Evolutionary conservation across 257 asterid genomes (phyloP), one percentile per base, ranked within the genome.

Genomic region (Solanum dulcamara): DNA sequence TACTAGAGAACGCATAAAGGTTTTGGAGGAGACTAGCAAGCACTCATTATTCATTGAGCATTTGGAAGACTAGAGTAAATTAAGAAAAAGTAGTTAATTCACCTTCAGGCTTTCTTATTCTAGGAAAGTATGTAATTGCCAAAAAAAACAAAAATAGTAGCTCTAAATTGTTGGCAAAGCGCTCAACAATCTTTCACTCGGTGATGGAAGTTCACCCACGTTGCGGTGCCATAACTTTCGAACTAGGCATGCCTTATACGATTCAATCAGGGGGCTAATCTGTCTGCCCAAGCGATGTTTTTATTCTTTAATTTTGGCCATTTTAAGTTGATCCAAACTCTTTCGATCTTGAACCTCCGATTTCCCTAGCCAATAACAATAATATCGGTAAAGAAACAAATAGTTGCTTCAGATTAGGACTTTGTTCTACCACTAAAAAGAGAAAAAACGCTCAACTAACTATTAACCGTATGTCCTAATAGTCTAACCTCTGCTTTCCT

Each of bases 401-500:
- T 59, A 24, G 4, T 2, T 60, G 35, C 20, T 60, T 26, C 1
- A 0, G 0, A 60, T 9, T 60, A 60, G 0, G 28, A 60, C 1
- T 12, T 0, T 64, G 0, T 0, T 64, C 7, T 64, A 64, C 0
- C 20, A 62, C 2, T 11, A 0, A 24, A 10, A 62, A 6, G 32
- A 3, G 37, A 62, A 2, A 5, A 60, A 10, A 62, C 0, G 0
- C 1, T 64, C 0, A 3, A 64, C 22, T 28, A 28, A 6, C 5
- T 6, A 64, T 2, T 64, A 28, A 28, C 0, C 3, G 0, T 64
- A 5, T 14, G 14, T 3, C 2, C 1, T 28, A 64, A 28, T 64
- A 0, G 5, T 64, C 5, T 0, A 64, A 0, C 13, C 15, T 2
- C 2, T 13, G 4, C 2, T 26, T 37, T 62, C 22, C 5, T 5